Percentiles rank a stretch among this genome's conserved stretches.
Evolutionary conservation across 345 rosid species (phyloP).

Genomic region (Bretschneidera sinensis): DNA sequence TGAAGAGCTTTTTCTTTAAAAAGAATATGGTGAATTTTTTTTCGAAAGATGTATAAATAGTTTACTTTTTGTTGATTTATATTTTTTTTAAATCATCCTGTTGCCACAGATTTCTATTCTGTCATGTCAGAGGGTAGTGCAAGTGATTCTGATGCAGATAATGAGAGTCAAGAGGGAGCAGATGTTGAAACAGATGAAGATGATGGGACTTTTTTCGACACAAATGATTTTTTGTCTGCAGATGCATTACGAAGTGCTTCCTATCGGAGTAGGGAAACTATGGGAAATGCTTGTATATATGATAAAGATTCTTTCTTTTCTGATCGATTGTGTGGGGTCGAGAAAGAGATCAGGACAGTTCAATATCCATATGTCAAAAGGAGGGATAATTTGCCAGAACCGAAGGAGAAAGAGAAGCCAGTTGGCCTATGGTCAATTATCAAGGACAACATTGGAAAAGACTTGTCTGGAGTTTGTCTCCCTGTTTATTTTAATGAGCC

Average conservation of each 20-base stretch:
- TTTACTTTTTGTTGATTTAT: neutral
- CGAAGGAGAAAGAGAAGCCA: conserved; percentile 95
- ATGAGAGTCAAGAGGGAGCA: conserved; percentile 88
- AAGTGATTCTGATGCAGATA: conserved; percentile 83
- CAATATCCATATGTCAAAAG: conserved; percentile 78
- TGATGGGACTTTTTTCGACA: conserved; percentile 68
- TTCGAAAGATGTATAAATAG: neutral
- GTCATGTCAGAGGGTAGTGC: conserved; percentile 95
- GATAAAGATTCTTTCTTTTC: conserved; percentile 61
- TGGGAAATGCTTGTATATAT: conserved; percentile 47
- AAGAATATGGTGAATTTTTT: too few species aligned
- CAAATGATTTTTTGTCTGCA: conserved; percentile 79
- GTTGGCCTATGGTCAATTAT: conserved; percentile 97
- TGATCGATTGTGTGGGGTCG: conserved; percentile 41
- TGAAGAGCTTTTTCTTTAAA: neutral
- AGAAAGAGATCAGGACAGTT: conserved; percentile 46
- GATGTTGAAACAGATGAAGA: conserved; percentile 94
- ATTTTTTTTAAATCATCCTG: conserved; percentile 12
- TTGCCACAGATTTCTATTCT: conserved; percentile 87
- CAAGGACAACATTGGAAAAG: conserved; percentile 97
- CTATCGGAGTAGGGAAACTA: conserved; percentile 65
- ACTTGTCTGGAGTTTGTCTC: conserved; percentile 97
- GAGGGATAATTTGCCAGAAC: conserved; percentile 90
- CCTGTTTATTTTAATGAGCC: conserved; percentile 98
- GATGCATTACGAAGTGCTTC: conserved; percentile 94